These are phyloP conservation scores for Nothophoma quercina DNA, from an alignment of 2,329 filamentous ascomycete genomes.

Conservation along the genomic window DNA sequence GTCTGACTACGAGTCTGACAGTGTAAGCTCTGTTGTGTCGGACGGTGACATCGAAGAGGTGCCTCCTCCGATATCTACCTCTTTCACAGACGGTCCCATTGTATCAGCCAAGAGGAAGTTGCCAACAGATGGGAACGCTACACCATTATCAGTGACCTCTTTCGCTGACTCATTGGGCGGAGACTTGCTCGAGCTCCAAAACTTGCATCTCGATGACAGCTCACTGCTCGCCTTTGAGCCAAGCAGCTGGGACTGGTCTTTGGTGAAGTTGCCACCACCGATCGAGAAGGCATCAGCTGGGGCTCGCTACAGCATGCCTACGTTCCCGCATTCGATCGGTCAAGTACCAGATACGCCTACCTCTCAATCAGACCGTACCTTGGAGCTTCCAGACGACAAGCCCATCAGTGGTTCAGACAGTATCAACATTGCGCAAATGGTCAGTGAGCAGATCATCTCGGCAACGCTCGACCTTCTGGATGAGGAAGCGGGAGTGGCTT, in stretches of 20 bases:
- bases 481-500: slow-evolving; percentile 18
- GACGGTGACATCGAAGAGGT: slow-evolving; percentile 34
- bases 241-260: slow-evolving; percentile 47
- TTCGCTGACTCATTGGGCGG: slow-evolving; percentile 45
- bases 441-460: slow-evolving; percentile 73
- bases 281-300: slow-evolving; percentile 25
- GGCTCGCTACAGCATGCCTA: slow-evolving; percentile 38
- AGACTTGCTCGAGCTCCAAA: slow-evolving; percentile 35
- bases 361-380: slow-evolving; percentile 39
- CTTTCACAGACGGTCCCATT: slow-evolving; percentile 27
- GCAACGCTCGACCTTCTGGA: slow-evolving; percentile 53
- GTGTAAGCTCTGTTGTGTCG: slow-evolving; percentile 19
- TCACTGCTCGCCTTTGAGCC: slow-evolving; percentile 42
- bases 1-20: slow-evolving; percentile 36
- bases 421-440: slow-evolving; percentile 72
- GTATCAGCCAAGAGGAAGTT: slow-evolving; percentile 44
- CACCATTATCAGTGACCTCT: slow-evolving; percentile 45
- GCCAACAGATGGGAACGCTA: slow-evolving; percentile 46
- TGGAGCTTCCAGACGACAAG: slow-evolving; percentile 39
- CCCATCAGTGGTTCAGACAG: slow-evolving; percentile 63
- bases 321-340: slow-evolving; percentile 31
- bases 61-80: slow-evolving; percentile 15
- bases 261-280: slow-evolving; percentile 41
- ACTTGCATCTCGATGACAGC: slow-evolving; percentile 40
- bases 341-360: slow-evolving; percentile 45